These are phyloP conservation scores for Lonicera japonica DNA, from an alignment of 129 eudicot species.

Conservation along the genomic window DNA sequence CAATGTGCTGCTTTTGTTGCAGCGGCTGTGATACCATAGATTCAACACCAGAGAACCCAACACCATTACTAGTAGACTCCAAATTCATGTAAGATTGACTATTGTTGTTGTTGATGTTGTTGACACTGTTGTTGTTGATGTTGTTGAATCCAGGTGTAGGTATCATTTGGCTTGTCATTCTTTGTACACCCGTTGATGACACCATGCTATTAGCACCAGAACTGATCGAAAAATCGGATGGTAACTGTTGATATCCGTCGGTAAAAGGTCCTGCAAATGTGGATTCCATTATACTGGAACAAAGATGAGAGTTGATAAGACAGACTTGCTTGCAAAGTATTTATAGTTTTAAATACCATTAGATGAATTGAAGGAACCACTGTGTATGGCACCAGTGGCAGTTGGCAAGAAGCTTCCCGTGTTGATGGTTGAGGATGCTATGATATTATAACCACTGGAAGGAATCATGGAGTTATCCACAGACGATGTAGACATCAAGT, in stretches of 20 bases:
- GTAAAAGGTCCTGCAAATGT: constrained; percentile 43
- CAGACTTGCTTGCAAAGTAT: not conserved
- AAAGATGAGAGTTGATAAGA: not conserved
- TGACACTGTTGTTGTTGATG: constrained; percentile 39
- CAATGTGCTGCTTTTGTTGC: constrained; percentile 58
- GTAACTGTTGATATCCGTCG: constrained; percentile 63
- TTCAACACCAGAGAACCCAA: constrained; percentile 23
- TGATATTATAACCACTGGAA: no score
- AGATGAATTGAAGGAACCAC: constrained; percentile 45
- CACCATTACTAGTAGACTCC: constrained; percentile 32
- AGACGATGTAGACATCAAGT: constrained; percentile 34
- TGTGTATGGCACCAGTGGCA: constrained; percentile 32
- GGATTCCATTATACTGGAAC: not conserved
- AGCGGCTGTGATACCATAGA: constrained; percentile 54
- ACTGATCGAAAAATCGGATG: constrained; percentile 36
- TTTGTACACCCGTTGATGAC: constrained; percentile 63
- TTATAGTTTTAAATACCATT: constrained; percentile 32
- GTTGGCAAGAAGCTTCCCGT: not conserved
- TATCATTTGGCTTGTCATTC: constrained; percentile 88
- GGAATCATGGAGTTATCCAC: constrained; percentile 25
- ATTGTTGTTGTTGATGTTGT: no score
- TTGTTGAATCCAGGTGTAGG: constrained; percentile 84
- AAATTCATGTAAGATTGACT: constrained; percentile 31
- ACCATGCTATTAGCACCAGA: constrained; percentile 45
- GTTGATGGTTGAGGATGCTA: no score